These are phyloP conservation scores for Labyrinthula sp. DNA, from an alignment of 352 stramenopile genomes.

Conservation along the genomic window DNA sequence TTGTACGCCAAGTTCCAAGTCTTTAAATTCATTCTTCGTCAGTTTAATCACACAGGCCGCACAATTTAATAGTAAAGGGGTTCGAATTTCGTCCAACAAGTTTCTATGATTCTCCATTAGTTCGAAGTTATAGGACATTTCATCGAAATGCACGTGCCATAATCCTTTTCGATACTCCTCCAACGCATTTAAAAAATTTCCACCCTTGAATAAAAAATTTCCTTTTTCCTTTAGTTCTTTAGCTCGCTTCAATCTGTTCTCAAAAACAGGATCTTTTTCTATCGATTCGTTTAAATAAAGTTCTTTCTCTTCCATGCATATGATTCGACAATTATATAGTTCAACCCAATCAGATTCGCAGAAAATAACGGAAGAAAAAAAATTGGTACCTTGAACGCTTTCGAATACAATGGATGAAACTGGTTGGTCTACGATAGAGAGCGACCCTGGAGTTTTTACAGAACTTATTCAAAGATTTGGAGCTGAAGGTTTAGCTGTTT, in stretches of 20 bases:
- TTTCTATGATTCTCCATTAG: conserved; percentile 16
- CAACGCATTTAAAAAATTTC: conserved; percentile 4
- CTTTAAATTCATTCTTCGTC: not conserved
- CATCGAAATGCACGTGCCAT: conserved; percentile 22
- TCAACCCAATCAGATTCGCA: too few species aligned
- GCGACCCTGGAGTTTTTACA: conserved; percentile 23
- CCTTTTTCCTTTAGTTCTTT: conserved; percentile 11
- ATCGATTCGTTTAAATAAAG: too few species aligned
- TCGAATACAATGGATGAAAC: too few species aligned
- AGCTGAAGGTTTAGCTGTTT: conserved; percentile 25
- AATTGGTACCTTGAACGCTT: too few species aligned
- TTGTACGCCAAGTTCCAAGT: conserved; percentile 11
- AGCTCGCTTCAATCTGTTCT: conserved; percentile 4
- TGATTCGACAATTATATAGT: too few species aligned
- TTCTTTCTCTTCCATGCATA: too few species aligned
- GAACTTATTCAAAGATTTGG: conserved; percentile 27
- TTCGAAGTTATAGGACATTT: conserved; percentile 29
- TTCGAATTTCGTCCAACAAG: conserved; percentile 7
- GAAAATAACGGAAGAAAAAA: too few species aligned
- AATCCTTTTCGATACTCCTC: conserved; percentile 12
- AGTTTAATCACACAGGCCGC: conserved; percentile 12
- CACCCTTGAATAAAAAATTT: conserved; percentile 5
- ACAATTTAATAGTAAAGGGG: conserved; percentile 20
- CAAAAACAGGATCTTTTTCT: too few species aligned
- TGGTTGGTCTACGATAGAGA: conserved; percentile 1